Percentiles rank a stretch among this genome's conserved stretches.
Evolutionary conservation across 2,329 filamentous ascomycete species (phyloP).

Genomic region (Botrytis aclada): DNA sequence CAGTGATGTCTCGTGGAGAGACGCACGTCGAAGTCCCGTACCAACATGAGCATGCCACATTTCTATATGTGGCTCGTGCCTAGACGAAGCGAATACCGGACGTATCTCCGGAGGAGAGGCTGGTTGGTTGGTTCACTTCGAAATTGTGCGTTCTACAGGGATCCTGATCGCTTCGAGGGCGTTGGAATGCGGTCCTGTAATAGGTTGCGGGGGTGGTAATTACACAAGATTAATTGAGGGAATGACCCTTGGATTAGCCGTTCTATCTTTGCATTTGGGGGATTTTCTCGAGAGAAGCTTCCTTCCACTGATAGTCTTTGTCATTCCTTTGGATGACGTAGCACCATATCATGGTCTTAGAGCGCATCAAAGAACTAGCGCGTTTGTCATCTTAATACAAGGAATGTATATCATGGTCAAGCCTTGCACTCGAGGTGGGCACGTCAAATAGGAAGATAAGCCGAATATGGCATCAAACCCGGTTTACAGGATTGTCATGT

Average conservation of each 20-base stretch:
- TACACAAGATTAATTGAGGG: background rate
- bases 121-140: background rate
- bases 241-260: background rate
- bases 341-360: too few relatives aligned
- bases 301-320: background rate
- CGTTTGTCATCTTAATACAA: too few relatives aligned
- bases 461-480: background rate
- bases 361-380: background rate
- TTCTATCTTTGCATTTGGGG: background rate
- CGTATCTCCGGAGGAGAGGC: background rate
- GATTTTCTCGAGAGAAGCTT: background rate
- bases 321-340: too few relatives aligned
- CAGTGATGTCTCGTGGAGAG: background rate
- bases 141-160: background rate
- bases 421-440: background rate
- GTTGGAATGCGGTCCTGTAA: background rate
- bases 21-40: background rate
- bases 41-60: background rate
- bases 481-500: too few relatives aligned
- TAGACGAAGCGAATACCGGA: background rate
- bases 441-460: background rate
- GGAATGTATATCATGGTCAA: background rate
- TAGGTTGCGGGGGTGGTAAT: background rate
- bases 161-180: background rate
- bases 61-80: background rate